Percentiles rank a stretch among this genome's conserved stretches.
Evolutionary conservation across 2,329 filamentous ascomycete genomes (phyloP).

Genomic region (Penicillium hesseltinei): DNA sequence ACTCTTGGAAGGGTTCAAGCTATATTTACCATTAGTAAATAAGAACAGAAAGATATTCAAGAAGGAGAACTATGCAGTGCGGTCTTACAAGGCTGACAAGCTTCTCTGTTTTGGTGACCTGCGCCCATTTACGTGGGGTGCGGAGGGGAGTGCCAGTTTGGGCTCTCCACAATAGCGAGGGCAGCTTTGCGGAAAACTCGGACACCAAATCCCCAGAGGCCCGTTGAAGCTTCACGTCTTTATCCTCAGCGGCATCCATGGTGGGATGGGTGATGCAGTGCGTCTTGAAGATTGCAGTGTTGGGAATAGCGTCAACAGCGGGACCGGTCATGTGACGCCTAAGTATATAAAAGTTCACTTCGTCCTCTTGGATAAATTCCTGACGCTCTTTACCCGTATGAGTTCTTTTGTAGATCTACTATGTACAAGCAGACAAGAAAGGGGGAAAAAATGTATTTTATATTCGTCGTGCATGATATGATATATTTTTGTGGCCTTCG

Average conservation of each 20-base stretch:
- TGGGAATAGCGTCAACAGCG: slow-evolving; percentile 26
- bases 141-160: slow-evolving; percentile 24
- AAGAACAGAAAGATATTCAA: background rate
- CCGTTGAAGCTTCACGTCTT: slow-evolving; percentile 48
- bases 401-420: background rate
- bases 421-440: background rate
- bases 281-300: slow-evolving; percentile 8
- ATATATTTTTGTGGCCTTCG: background rate
- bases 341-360: background rate
- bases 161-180: slow-evolving; percentile 42
- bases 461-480: background rate
- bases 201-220: slow-evolving; percentile 45
- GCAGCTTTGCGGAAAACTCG: slow-evolving; percentile 44
- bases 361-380: background rate
- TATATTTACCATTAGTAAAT: slow-evolving; percentile 24
- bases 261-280: slow-evolving; percentile 9
- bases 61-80: background rate
- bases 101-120: slow-evolving; percentile 37
- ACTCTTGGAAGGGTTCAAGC: slow-evolving; percentile 91
- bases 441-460: background rate
- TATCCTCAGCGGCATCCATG: slow-evolving; percentile 48
- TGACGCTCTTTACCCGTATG: background rate
- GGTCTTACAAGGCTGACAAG: slow-evolving; percentile 41
- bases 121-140: slow-evolving; percentile 41
- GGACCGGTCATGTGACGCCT: slow-evolving; percentile 23